Conservation (phyloP, 805 yeast species). For the Blastobotrys attinorum region DNA sequence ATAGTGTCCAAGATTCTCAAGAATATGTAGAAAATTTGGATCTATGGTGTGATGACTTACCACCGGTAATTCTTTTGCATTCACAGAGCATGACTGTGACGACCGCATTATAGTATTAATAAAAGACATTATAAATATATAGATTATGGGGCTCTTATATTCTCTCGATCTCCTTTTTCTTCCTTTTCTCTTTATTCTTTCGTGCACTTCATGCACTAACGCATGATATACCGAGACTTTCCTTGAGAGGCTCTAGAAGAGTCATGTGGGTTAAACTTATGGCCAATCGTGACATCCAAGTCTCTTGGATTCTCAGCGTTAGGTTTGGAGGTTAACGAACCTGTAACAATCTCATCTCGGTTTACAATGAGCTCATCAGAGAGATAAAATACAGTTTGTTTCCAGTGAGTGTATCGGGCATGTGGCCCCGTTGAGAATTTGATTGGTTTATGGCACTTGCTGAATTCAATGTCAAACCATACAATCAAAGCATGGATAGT, state of each 20-base stretch:
- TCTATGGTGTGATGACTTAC: constrained; percentile 72
- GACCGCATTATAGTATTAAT: constrained; percentile 55
- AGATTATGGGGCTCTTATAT: no score
- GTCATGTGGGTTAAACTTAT: constrained; percentile 39
- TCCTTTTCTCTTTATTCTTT: no score
- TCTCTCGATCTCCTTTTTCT: no score
- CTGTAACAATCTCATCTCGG: constrained; percentile 67
- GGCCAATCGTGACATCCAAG: constrained; percentile 68
- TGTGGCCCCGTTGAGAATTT: constrained; percentile 91
- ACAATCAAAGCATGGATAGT: constrained; percentile 80
- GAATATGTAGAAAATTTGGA: constrained; percentile 73
- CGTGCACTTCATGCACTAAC: no score
- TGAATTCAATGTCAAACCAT: constrained; percentile 93
- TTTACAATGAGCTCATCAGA: constrained; percentile 70
- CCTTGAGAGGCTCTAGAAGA: constrained; percentile 47
- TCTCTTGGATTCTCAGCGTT: constrained; percentile 78
- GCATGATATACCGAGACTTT: constrained; percentile 61
- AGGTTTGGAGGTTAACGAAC: constrained; percentile 69
- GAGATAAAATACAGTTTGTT: constrained; percentile 91
- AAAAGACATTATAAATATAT: no score
- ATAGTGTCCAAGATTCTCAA: constrained; percentile 55
- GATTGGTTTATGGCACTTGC: constrained; percentile 44
- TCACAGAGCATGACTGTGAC: constrained; percentile 96
- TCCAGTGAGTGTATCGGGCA: constrained; percentile 95
- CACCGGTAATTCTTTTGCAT: constrained; percentile 75